Percentiles rank a stretch among this genome's conserved stretches.
These are phyloP conservation scores for Hibiscus tridactylites DNA, from an alignment of 345 rosid species.

Conservation along the genomic window DNA sequence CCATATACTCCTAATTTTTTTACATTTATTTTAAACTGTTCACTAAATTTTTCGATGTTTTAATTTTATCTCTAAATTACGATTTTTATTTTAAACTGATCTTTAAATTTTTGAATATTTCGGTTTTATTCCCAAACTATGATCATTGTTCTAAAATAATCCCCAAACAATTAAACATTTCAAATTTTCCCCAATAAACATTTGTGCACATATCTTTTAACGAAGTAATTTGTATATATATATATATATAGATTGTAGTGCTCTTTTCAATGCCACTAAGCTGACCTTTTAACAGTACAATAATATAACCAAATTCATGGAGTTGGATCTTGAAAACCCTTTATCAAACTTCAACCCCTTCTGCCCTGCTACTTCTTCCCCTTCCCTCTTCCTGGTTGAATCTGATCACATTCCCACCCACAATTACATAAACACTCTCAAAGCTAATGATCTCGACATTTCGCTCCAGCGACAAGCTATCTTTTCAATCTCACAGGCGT, in stretches of 20 bases:
- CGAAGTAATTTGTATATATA: neutral
- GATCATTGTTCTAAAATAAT: too few relatives aligned
- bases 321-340: conserved; percentile 80
- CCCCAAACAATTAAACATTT: too few relatives aligned
- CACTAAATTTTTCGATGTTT: too few relatives aligned
- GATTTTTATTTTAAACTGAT: too few relatives aligned
- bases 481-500: conserved; percentile 38
- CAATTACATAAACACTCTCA: conserved; percentile 31
- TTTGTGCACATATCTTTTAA: neutral
- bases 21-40: too few relatives aligned
- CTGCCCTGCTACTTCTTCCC: too few relatives aligned
- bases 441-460: conserved; percentile 25
- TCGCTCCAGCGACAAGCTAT: conserved; percentile 36
- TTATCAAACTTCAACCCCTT: conserved; percentile 21
- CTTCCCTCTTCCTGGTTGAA: conserved; percentile 49
- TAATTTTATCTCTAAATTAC: too few relatives aligned
- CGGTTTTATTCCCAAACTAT: too few relatives aligned
- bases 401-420: conserved; percentile 56
- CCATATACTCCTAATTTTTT: too few relatives aligned
- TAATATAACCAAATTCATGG: conserved; percentile 32
- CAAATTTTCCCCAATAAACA: too few relatives aligned
- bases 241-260: neutral
- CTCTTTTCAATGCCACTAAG: neutral
- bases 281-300: neutral
- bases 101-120: too few relatives aligned